Evolutionary conservation across 169 alveolate genomes (phyloP).

Genomic region (Cytauxzoon felis): DNA sequence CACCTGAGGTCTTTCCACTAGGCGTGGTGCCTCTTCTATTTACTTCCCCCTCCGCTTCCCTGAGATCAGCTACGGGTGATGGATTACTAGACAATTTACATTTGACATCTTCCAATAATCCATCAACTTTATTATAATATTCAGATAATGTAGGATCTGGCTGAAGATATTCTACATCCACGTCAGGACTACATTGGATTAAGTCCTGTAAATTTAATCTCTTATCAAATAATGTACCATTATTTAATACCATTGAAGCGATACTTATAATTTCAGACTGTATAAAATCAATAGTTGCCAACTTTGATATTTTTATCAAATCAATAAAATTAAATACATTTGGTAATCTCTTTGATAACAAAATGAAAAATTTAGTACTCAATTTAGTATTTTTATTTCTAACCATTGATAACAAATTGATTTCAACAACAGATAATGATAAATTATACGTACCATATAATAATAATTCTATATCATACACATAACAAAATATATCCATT

Average conservation of each 20-base stretch:
- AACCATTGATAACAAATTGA: constrained; percentile 4
- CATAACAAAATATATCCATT: not conserved
- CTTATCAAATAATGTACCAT: not conserved
- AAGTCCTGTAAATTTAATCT: not conserved
- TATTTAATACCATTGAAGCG: not conserved
- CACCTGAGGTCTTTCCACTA: not conserved
- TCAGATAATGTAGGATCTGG: not conserved
- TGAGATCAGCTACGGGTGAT: too few relatives aligned
- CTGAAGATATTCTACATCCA: not conserved
- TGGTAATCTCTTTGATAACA: constrained; percentile 21
- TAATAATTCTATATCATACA: constrained; percentile 1
- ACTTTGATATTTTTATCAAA: constrained; percentile 10
- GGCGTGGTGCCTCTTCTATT: too few relatives aligned
- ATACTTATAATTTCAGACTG: constrained; percentile 37
- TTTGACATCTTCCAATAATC: too few relatives aligned
- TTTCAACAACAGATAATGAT: constrained; percentile 12
- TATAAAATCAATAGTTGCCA: constrained; percentile 30
- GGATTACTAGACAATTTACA: too few relatives aligned
- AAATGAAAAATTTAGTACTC: constrained; percentile 33
- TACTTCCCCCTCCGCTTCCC: too few relatives aligned
- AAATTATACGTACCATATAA: constrained; percentile 1
- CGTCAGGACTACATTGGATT: not conserved
- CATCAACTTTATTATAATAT: too few relatives aligned
- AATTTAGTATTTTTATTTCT: constrained; percentile 7
- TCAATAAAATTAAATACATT: constrained; percentile 5